phyloP scores from a whole-genome alignment of 495 filamentous ascomycete species.

The Tuber aestivum region DNA sequence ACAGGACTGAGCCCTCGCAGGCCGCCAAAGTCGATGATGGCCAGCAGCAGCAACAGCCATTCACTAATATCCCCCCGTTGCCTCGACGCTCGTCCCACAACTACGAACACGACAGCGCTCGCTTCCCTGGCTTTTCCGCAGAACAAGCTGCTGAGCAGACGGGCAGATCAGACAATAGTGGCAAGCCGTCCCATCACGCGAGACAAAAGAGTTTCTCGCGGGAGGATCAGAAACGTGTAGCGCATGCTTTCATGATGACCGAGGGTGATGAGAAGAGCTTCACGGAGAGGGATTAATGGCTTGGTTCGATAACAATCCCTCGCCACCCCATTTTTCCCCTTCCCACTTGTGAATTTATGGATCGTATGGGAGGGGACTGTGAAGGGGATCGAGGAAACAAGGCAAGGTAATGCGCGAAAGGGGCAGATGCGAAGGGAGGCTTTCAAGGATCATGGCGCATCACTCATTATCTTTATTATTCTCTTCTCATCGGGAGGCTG shows the following conservation, averaged over 20 bases:
- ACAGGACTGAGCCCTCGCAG: conserved; percentile 7
- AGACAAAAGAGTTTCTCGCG: conserved; percentile 35
- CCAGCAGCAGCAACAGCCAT: conserved; percentile 9
- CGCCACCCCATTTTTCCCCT: not conserved
- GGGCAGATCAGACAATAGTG: conserved; percentile 1
- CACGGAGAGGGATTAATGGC: conserved; percentile 20
- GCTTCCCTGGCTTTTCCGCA: conserved; percentile 15
- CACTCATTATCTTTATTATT: conserved; percentile 32
- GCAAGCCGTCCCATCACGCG: conserved; percentile 18
- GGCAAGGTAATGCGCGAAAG: conserved; percentile 1
- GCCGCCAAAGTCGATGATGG: conserved; percentile 8
- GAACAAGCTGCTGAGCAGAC: conserved; percentile 10
- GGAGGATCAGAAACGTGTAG: conserved; percentile 34
- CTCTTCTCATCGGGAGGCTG: conserved; percentile 23
- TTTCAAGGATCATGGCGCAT: conserved; percentile 28
- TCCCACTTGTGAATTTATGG: not conserved
- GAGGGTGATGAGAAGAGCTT: conserved; percentile 17
- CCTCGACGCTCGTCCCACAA: conserved; percentile 37
- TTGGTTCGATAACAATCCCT: conserved; percentile 7
- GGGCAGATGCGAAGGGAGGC: not conserved
- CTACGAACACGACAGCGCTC: conserved; percentile 31
- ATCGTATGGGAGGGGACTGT: not conserved
- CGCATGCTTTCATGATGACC: conserved; percentile 22
- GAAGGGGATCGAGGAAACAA: not conserved
- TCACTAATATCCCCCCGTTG: conserved; percentile 14